phyloP scores from a whole-genome alignment of 2,329 filamentous ascomycete species.

The Colletotrichum melonis region DNA sequence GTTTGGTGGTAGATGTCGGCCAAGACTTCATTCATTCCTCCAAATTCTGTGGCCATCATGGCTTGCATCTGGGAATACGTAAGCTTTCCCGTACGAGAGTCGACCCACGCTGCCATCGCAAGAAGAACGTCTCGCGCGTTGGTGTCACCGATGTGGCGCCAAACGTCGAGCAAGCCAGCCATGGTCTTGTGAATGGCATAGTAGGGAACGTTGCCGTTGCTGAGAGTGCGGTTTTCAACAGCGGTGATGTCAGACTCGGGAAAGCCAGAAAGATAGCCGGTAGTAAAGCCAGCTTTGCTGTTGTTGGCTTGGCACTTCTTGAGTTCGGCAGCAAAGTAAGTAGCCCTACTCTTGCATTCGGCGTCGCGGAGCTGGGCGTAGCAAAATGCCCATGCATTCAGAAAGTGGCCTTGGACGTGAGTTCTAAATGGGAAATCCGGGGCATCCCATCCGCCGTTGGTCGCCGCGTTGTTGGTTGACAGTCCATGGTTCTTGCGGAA shows the following conservation, averaged over 20 bases:
- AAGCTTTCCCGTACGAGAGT: slow-evolving; percentile 55
- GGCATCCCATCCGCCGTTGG: slow-evolving; percentile 64
- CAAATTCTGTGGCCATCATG: slow-evolving; percentile 61
- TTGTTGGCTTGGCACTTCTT: slow-evolving; percentile 65
- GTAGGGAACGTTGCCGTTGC: slow-evolving; percentile 63
- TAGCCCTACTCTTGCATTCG: slow-evolving; percentile 57
- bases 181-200: slow-evolving; percentile 67
- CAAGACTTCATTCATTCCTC: slow-evolving; percentile 65
- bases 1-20: slow-evolving; percentile 60
- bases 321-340: slow-evolving; percentile 57
- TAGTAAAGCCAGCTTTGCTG: slow-evolving; percentile 51
- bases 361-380: slow-evolving; percentile 55
- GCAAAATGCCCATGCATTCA: slow-evolving; percentile 62
- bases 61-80: slow-evolving; percentile 58
- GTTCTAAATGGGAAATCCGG: slow-evolving; percentile 64
- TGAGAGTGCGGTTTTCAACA: slow-evolving; percentile 55
- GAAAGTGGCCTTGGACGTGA: slow-evolving; percentile 62
- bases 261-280: slow-evolving; percentile 63
- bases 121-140: slow-evolving; percentile 57
- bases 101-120: slow-evolving; percentile 59
- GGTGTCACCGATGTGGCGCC: slow-evolving; percentile 54
- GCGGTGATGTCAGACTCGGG: slow-evolving; percentile 61
- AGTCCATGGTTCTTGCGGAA: slow-evolving; percentile 59
- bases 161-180: slow-evolving; percentile 62
- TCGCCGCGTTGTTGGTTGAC: slow-evolving; percentile 55